These are phyloP conservation scores for Sicyos baderoa DNA, from an alignment of 306 rosid genomes.

Conservation along the genomic window DNA sequence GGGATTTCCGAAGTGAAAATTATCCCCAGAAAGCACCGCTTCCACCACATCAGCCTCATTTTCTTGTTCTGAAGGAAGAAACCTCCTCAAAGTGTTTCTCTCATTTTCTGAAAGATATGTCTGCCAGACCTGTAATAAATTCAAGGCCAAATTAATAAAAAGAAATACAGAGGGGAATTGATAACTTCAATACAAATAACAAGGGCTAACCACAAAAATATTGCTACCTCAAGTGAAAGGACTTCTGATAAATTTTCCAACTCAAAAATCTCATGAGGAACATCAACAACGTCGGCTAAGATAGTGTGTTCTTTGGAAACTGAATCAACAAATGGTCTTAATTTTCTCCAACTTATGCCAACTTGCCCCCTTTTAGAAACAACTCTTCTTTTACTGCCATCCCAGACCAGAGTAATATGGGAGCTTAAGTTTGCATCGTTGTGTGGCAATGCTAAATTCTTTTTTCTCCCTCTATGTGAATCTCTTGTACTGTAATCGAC, in stretches of 20 bases:
- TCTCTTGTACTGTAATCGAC: constrained; percentile 52
- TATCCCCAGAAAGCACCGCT: constrained; percentile 57
- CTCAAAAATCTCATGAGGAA: constrained; percentile 65
- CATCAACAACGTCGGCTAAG: constrained; percentile 58
- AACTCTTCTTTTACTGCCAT: constrained; percentile 55
- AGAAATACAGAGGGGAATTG: constrained; percentile 4
- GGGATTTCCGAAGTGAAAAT: constrained; percentile 75
- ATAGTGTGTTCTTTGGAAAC: constrained; percentile 34
- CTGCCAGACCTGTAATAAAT: constrained; percentile 70
- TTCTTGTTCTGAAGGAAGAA: constrained; percentile 65
- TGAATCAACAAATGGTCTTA: constrained; percentile 40
- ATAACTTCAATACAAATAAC: constrained; percentile 14
- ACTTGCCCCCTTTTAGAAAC: constrained; percentile 80
- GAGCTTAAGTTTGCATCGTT: constrained; percentile 46
- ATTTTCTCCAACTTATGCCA: constrained; percentile 69
- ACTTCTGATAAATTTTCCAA: constrained; percentile 59
- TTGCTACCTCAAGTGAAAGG: constrained; percentile 68
- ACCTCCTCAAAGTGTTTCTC: constrained; percentile 52
- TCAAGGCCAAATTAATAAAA: constrained; percentile 15
- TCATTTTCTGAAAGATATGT: constrained; percentile 67
- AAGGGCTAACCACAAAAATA: constrained; percentile 20
- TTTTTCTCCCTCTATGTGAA: constrained; percentile 50
- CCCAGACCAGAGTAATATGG: constrained; percentile 83
- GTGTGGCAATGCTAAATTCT: constrained; percentile 38
- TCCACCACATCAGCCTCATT: constrained; percentile 52